A percentile compares a stretch with the other conserved stretches of the same genome.
Evolutionary conservation across 1,284 basidiomycete species (phyloP).

Genomic region (Pterulicium gracile): DNA sequence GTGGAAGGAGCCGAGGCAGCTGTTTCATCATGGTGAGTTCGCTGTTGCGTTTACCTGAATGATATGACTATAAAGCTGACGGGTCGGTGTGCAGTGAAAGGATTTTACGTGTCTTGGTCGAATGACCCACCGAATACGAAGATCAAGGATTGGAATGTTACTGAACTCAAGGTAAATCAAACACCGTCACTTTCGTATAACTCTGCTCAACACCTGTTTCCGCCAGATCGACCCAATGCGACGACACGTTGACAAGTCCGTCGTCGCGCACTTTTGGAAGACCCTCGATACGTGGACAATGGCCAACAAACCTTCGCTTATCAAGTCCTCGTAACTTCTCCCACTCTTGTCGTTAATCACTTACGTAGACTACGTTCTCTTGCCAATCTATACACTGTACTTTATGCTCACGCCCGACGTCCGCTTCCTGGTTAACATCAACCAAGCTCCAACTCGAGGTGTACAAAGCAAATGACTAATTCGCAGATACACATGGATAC

Average conservation of each 20-base stretch:
- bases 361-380: too few species aligned
- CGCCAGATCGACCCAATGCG: slow-evolving; percentile 77
- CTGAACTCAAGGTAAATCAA: slow-evolving; percentile 69
- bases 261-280: slow-evolving; percentile 94
- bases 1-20: slow-evolving; percentile 84
- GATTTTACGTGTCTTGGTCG: slow-evolving; percentile 86
- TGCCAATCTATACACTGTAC: too few species aligned
- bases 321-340: too few species aligned
- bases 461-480: too few species aligned
- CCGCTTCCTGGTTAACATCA: too few species aligned
- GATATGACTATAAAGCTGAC: slow-evolving; percentile 7
- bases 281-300: slow-evolving; percentile 79
- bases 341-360: too few species aligned
- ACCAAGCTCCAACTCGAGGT: too few species aligned
- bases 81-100: slow-evolving; percentile 58
- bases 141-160: slow-evolving; percentile 95
- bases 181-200: slow-evolving; percentile 3
- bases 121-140: slow-evolving; percentile 84
- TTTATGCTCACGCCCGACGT: too few species aligned
- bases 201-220: slow-evolving; percentile 4
- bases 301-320: slow-evolving; percentile 67
- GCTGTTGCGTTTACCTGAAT: slow-evolving; percentile 5
- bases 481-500: too few species aligned
- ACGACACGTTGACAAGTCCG: slow-evolving; percentile 91
- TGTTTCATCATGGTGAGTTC: slow-evolving; percentile 87